A percentile compares a stretch with the other conserved stretches of the same genome.
Conservation (phyloP, 75 land plant species). For the Cupressus sempervirens region DNA sequence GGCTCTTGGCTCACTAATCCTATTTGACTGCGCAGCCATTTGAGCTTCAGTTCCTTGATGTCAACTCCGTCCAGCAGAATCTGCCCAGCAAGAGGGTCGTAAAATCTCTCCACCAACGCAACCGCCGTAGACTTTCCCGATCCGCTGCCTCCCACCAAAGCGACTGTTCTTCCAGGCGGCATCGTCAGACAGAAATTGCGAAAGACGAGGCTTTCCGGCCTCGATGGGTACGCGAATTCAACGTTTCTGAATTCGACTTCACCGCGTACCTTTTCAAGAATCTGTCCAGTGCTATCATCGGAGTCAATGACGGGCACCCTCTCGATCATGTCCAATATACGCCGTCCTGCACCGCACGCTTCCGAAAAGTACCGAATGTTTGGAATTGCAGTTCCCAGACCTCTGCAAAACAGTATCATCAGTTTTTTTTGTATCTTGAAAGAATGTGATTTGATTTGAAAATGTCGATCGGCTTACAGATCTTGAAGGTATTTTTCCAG, state of each 20-base stretch:
- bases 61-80: conserved; percentile 22
- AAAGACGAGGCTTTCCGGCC: conserved; percentile 40
- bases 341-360: conserved; percentile 25
- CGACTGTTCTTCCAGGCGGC: conserved; percentile 42
- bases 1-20: conserved; percentile 32
- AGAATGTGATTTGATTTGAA: too few relatives aligned
- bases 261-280: conserved; percentile 29
- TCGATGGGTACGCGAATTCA: conserved; percentile 48
- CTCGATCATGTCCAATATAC: conserved; percentile 42
- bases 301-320: conserved; percentile 32
- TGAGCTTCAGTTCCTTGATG: conserved; percentile 8
- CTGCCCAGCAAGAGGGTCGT: conserved; percentile 34
- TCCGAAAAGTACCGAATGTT: conserved; percentile 44
- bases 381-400: conserved; percentile 28
- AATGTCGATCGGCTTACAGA: too few relatives aligned
- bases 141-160: conserved; percentile 63
- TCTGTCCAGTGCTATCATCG: conserved; percentile 23
- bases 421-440: too few relatives aligned
- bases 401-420: conserved; percentile 1
- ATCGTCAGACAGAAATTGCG: conserved; percentile 33
- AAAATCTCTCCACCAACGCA: conserved; percentile 55
- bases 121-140: conserved; percentile 62
- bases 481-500: too few relatives aligned
- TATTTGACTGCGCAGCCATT: conserved; percentile 23
- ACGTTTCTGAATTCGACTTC: conserved; percentile 46